Percentiles rank a stretch among this genome's conserved stretches.
These are phyloP conservation scores for Dichotomocladium elegans DNA, from an alignment of 371 early-diverging fungal genomes.

Conservation along the genomic window DNA sequence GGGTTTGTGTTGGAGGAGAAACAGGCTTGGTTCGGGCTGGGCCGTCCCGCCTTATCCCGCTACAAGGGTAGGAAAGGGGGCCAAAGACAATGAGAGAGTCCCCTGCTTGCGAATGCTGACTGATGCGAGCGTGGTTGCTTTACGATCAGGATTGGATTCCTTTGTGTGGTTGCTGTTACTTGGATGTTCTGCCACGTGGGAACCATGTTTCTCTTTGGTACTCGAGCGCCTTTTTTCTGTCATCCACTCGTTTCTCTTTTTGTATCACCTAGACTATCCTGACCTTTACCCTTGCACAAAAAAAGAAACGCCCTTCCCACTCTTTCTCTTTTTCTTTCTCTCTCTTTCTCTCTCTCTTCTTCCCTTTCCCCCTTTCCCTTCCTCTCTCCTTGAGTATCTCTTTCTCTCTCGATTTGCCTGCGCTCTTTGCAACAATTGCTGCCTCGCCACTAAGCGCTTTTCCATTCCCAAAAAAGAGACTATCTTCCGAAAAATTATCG, in stretches of 20 bases:
- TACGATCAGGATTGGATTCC: too few species aligned
- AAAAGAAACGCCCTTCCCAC: conserved; percentile 4
- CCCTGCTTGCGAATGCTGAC: neutral
- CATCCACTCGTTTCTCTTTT: neutral
- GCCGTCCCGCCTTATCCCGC: too few species aligned
- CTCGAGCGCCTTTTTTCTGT: too few species aligned
- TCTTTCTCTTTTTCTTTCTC: neutral
- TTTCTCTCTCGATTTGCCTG: neutral
- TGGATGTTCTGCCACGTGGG: conserved; percentile 3
- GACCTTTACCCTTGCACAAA: conserved; percentile 4
- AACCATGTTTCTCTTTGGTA: too few species aligned
- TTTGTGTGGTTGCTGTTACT: neutral
- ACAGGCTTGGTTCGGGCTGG: neutral
- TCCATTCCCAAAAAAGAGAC: too few species aligned
- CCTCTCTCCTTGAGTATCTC: neutral
- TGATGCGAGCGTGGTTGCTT: neutral
- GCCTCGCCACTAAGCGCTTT: too few species aligned
- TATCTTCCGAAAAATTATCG: neutral
- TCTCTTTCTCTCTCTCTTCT: conserved; percentile 1
- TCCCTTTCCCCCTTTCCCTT: neutral
- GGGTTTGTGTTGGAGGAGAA: neutral
- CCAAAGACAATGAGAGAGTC: neutral
- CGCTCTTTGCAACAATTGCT: too few species aligned
- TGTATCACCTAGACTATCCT: neutral
- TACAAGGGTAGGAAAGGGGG: neutral